Conservation (phyloP, 2,329 filamentous ascomycete species). For the Emmonsia crescens region DNA sequence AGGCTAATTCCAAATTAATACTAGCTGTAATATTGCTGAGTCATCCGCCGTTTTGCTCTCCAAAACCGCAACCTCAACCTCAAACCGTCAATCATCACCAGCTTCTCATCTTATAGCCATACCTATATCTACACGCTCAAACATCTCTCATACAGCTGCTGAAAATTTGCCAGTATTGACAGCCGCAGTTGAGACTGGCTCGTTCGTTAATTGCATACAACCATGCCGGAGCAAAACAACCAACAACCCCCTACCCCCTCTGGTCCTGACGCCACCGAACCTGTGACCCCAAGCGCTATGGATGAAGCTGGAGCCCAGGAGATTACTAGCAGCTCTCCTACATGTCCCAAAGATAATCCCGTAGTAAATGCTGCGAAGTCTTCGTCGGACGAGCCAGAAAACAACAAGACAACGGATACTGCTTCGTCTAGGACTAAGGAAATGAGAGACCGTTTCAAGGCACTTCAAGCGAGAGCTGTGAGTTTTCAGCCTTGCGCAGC, state of each 20-base stretch:
- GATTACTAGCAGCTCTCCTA: neutral
- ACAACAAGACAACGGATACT: conserved; percentile 7
- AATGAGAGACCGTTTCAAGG: conserved; percentile 72
- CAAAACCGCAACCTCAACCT: neutral
- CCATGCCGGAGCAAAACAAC: neutral
- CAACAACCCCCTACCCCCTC: neutral
- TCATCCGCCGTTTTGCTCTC: neutral
- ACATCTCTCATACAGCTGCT: neutral
- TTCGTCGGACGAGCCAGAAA: conserved; percentile 8
- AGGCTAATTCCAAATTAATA: neutral
- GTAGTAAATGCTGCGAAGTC: neutral
- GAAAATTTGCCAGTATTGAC: neutral
- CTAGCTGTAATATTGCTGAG: neutral
- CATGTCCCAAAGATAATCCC: neutral
- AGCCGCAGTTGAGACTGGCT: no score
- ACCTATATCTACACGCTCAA: neutral
- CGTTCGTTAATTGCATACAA: neutral
- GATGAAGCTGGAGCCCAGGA: neutral
- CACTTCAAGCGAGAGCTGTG: conserved; percentile 66
- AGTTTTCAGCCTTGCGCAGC: conserved; percentile 14
- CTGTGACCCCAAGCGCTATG: neutral
- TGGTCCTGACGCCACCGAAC: neutral
- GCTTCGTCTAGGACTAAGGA: conserved; percentile 35
- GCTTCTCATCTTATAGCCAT: neutral
- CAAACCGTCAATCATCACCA: neutral